Conservation (phyloP, 805 yeast genomes). For the Kuraishia molischiana region DNA sequence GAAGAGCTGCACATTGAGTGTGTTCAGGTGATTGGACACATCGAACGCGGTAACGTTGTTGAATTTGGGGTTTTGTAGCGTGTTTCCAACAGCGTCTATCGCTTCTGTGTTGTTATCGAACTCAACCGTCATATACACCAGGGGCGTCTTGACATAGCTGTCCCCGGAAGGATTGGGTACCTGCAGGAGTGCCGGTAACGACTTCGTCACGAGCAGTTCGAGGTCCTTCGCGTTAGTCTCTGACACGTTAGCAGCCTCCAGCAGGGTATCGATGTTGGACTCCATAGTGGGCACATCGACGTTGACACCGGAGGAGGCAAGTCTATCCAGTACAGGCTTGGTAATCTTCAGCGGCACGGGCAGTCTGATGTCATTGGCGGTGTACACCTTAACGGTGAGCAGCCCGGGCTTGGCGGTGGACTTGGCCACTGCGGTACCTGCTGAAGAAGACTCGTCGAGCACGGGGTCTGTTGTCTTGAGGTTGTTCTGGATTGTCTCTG, state of each 20-base stretch:
- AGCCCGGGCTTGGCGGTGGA: constrained; percentile 45
- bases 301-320: constrained; percentile 47
- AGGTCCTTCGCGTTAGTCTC: constrained; percentile 8
- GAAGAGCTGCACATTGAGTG: constrained; percentile 68
- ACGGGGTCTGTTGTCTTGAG: constrained; percentile 23
- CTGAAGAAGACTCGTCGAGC: constrained; percentile 7
- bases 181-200: constrained; percentile 37
- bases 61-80: constrained; percentile 71
- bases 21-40: constrained; percentile 52
- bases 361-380: constrained; percentile 54
- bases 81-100: constrained; percentile 79
- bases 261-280: constrained; percentile 21
- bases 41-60: constrained; percentile 89
- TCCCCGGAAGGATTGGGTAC: constrained; percentile 27
- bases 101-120: constrained; percentile 91
- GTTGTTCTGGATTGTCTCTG: constrained; percentile 13
- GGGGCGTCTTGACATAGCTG: constrained; percentile 46
- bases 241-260: constrained; percentile 5
- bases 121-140: constrained; percentile 81
- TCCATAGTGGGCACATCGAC: constrained; percentile 20
- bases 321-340: constrained; percentile 51
- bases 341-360: constrained; percentile 66
- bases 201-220: constrained; percentile 12
- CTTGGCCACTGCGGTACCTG: background rate
- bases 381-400: constrained; percentile 67